Evolutionary conservation across 495 filamentous ascomycete genomes (phyloP), one percentile per base, ranked within the genome.

Genomic region (Xylaria nigripes): DNA sequence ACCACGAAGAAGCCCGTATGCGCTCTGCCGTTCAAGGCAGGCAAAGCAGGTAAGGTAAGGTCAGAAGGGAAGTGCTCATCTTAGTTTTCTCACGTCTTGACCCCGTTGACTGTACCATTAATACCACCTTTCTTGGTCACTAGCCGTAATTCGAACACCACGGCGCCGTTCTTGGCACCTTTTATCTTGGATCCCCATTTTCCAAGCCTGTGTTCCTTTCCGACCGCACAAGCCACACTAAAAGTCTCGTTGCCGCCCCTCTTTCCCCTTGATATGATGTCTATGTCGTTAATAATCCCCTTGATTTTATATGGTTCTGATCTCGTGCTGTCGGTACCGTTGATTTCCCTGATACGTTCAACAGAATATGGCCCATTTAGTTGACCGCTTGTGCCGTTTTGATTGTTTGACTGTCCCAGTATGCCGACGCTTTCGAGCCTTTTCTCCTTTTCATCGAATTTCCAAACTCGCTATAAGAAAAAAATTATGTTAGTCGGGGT

Each of bases 281-380:
- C 79, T 51, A 98, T 84, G 49, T 84, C 89, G 65, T 95, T 96
- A 48, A 96, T 72, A 15, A 96, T 75, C 9, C 93, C 93, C 60
- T 80, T 82, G 46, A 90, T 62, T 0, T 68, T 13, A 44, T 59
- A 61, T 0, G 53, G 53, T n/a, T 55, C n/a, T 13, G 30, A 13
- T 2, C 25, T 56, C 24, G 32, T 50, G 27, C 12, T 53, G 32
- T 18, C 45, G 27, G 42, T 24, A 16, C 50, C 58, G 25, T 60
- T 55, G 12, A 7, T 29, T 45, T 25, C 50, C 12, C 60, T 48
- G 25, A 16, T 54, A 30, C 29, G 43, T 23, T 50, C 48, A n/a
- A 50, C 47, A 8, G 24, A 21, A n/a, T n/a, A n/a, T 2, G 44
- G 23, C 27, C 21, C 1, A 36, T 22, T 41, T 46, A 40, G 16